phyloP scores from a whole-genome alignment of 495 filamentous ascomycete genomes.

The Oidiodendron maius region DNA sequence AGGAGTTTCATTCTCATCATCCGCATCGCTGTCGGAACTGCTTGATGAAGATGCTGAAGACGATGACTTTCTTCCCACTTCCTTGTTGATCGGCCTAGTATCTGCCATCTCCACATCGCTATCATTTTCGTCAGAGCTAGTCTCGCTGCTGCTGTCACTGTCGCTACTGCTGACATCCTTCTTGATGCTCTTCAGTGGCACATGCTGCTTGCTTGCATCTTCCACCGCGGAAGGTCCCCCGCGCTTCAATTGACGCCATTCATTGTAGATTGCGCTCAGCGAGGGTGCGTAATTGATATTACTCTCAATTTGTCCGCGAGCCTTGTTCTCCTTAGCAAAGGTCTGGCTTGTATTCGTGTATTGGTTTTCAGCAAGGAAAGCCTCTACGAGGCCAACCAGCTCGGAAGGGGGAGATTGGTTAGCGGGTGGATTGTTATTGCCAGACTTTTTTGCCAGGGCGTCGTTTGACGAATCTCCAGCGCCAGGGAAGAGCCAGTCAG shows the following conservation, averaged over 20 bases:
- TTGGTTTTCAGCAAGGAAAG: conserved; percentile 60
- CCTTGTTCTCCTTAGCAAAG: conserved; percentile 51
- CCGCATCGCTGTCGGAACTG: conserved; percentile 55
- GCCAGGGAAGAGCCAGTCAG: conserved; percentile 23
- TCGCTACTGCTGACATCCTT: conserved; percentile 28
- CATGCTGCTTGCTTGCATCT: conserved; percentile 21
- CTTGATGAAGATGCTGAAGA: conserved; percentile 41
- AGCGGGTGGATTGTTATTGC: conserved; percentile 13
- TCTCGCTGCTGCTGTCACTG: conserved; percentile 32
- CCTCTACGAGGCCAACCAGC: conserved; percentile 58
- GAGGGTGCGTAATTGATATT: conserved; percentile 33
- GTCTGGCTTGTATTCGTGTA: conserved; percentile 52
- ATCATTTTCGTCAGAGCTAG: conserved; percentile 23
- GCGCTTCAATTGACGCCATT: conserved; percentile 30
- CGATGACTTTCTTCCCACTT: conserved; percentile 18
- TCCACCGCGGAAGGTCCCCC: not conserved
- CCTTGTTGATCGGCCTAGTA: conserved; percentile 27
- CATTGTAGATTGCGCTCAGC: conserved; percentile 41
- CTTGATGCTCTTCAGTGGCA: conserved; percentile 28
- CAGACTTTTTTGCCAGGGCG: conserved; percentile 18
- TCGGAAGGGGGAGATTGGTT: conserved; percentile 41
- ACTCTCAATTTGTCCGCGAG: conserved; percentile 29
- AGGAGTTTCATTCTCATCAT: conserved; percentile 48
- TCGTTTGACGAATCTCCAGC: conserved; percentile 7
- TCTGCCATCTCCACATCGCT: conserved; percentile 57